Conservation (phyloP, 805 yeast genomes). For the Saccharomycopsis guyanensis region DNA sequence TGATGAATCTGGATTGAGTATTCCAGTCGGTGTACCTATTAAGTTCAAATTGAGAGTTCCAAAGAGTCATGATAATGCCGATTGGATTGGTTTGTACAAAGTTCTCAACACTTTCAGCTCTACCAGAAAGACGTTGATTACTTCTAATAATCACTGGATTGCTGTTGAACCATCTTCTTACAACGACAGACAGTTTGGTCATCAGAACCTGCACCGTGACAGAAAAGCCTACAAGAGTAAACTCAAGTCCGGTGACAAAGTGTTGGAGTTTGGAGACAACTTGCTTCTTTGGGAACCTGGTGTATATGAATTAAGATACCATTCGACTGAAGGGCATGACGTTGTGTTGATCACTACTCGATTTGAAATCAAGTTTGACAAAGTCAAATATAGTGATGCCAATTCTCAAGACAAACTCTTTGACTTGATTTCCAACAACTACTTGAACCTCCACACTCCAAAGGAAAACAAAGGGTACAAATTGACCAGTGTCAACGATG, state of each 20-base stretch:
- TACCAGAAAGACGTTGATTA: slow-evolving; percentile 46
- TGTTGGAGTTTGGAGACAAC: slow-evolving; percentile 39
- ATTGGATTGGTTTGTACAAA: slow-evolving; percentile 75
- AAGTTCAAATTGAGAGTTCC: slow-evolving; percentile 50
- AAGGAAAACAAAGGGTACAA: background rate
- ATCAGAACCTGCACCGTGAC: slow-evolving; percentile 8
- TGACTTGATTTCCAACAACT: slow-evolving; percentile 6
- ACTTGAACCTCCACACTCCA: slow-evolving; percentile 10
- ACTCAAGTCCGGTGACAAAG: slow-evolving; percentile 9
- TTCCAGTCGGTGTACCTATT: slow-evolving; percentile 45
- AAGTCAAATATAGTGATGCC: slow-evolving; percentile 23
- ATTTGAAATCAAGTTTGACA: slow-evolving; percentile 47
- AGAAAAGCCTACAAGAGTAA: slow-evolving; percentile 2
- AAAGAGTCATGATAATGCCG: slow-evolving; percentile 34
- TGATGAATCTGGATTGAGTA: slow-evolving; percentile 22
- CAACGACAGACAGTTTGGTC: slow-evolving; percentile 22
- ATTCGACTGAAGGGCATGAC: slow-evolving; percentile 56
- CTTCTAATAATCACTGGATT: slow-evolving; percentile 63
- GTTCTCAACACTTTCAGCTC: slow-evolving; percentile 51
- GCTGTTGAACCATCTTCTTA: slow-evolving; percentile 35
- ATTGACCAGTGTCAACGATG: slow-evolving; percentile 1
- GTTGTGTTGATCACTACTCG: slow-evolving; percentile 61
- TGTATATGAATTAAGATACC: slow-evolving; percentile 66
- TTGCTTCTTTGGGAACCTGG: slow-evolving; percentile 61
- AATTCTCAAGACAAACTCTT: slow-evolving; percentile 7